Evolutionary conservation across 2,329 filamentous ascomycete genomes (phyloP).

Genomic region (Phialophora verrucosa): DNA sequence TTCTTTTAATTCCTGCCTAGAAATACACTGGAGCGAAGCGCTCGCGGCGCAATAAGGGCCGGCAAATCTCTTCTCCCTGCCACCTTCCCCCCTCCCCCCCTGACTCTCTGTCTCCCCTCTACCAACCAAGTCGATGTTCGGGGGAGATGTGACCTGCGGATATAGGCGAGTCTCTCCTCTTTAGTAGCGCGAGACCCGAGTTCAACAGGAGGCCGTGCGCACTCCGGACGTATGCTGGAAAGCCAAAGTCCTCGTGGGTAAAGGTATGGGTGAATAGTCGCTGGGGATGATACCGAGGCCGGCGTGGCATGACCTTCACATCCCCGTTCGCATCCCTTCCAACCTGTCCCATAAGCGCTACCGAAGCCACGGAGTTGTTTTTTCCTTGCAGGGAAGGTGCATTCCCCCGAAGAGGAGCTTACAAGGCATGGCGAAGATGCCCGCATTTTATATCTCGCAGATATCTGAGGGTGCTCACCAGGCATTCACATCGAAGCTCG

Average conservation of each 20-base stretch:
- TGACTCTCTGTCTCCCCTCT: neutral
- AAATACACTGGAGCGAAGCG: neutral
- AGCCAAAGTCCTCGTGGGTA: neutral
- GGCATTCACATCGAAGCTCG: constrained; percentile 90
- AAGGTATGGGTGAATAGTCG: neutral
- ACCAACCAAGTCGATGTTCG: neutral
- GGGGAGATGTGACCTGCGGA: neutral
- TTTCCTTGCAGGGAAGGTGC: neutral
- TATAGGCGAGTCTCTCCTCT: neutral
- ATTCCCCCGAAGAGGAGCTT: neutral
- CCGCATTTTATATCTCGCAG: constrained; percentile 1
- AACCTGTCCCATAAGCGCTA: neutral
- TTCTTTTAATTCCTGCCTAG: neutral
- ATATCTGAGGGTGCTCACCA: constrained; percentile 66
- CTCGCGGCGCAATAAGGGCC: neutral
- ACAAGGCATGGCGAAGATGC: neutral
- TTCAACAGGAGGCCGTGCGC: neutral
- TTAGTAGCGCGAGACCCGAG: neutral
- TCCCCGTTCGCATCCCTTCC: too few relatives aligned
- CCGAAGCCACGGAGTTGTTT: neutral
- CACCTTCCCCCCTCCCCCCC: neutral
- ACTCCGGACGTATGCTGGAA: neutral
- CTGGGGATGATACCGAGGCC: neutral
- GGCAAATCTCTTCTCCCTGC: neutral
- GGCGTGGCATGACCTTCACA: neutral